phyloP scores from a whole-genome alignment of 2,329 filamentous ascomycete genomes.

The Monosporascus cannonballus region DNA sequence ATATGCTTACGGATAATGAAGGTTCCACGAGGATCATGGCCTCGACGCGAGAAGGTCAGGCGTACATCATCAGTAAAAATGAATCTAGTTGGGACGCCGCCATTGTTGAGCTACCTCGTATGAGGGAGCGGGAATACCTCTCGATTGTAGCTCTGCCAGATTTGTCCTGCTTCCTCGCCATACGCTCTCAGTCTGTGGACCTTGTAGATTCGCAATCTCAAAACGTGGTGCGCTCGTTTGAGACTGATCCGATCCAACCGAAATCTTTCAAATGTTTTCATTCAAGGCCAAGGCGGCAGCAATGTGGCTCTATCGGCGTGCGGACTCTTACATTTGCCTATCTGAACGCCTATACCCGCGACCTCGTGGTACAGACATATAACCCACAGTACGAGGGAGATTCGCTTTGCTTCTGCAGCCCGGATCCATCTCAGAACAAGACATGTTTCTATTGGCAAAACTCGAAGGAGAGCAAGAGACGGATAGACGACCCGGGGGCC shows the following conservation, averaged over 20 bases:
- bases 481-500: conserved; percentile 54
- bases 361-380: conserved; percentile 61
- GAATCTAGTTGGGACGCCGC: conserved; percentile 44
- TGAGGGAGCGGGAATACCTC: conserved; percentile 39
- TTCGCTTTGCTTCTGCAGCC: conserved; percentile 51
- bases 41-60: conserved; percentile 25
- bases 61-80: conserved; percentile 24
- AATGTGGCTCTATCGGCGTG: conserved; percentile 50
- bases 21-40: conserved; percentile 25
- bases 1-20: conserved; percentile 14
- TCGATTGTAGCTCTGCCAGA: conserved; percentile 54
- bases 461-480: conserved; percentile 44
- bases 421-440: conserved; percentile 30
- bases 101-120: conserved; percentile 34
- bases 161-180: conserved; percentile 55
- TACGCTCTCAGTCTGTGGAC: conserved; percentile 49
- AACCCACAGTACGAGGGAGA: conserved; percentile 45
- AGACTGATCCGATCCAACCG: conserved; percentile 50
- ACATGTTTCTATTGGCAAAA: conserved; percentile 46
- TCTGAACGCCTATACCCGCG: conserved; percentile 49
- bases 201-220: conserved; percentile 54
- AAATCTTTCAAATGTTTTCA: conserved; percentile 57
- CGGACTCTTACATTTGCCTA: conserved; percentile 61
- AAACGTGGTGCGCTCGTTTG: conserved; percentile 55
- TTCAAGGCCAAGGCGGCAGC: conserved; percentile 42